Base-by-base conservation (phyloP, 495 filamentous ascomycete genomes). In the Aspergillus wentii region DNA sequence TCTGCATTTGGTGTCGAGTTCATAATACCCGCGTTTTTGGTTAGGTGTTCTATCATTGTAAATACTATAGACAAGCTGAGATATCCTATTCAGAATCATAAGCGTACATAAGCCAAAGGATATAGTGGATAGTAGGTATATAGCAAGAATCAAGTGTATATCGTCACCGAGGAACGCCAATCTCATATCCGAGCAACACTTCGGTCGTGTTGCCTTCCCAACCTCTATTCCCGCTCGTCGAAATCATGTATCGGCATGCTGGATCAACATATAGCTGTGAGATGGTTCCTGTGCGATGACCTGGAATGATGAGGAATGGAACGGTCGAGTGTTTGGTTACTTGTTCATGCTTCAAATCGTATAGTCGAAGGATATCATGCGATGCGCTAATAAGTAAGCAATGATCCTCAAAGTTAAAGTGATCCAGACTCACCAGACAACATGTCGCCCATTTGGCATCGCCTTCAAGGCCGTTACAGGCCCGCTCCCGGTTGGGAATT, bases 201-300 rank as follows among this genome's bases (percentile, higher is more conserved):
- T 98, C 92, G 1, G 92, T 96, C 18, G 74, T 81, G 19, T 70
- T 78, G n/a, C 92, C 92, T 57, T 97, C 94, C 94, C 94, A 97
- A 2, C 92, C 92, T 35, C 92, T 67, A 45, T 90, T 96, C 1
- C 92, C 92, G 20, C 84, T 88, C 2, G 86, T 82, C 2, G 86
- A 91, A 31, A 98, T 75, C 80, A 98, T 88, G 57, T 88, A 95
- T 21, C 81, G 73, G 48, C 87, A 92, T 0, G 86, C 88, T 18
- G 86, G 84, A 57, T 98, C 92, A 33, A 94, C 71, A 52, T 88
- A 88, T 17, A 95, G 59, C 41, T 76, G 74, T 0, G 83, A 86
- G 30, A 95, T 90, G 17, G 95, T 88, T 32, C 94, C 92, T 3
- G 89, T 90, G 13, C 86, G 84, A 44, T 95, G 92, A 2, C 92